phyloP scores from a whole-genome alignment of 2,329 filamentous ascomycete genomes.

The Sphaerulina musiva region DNA sequence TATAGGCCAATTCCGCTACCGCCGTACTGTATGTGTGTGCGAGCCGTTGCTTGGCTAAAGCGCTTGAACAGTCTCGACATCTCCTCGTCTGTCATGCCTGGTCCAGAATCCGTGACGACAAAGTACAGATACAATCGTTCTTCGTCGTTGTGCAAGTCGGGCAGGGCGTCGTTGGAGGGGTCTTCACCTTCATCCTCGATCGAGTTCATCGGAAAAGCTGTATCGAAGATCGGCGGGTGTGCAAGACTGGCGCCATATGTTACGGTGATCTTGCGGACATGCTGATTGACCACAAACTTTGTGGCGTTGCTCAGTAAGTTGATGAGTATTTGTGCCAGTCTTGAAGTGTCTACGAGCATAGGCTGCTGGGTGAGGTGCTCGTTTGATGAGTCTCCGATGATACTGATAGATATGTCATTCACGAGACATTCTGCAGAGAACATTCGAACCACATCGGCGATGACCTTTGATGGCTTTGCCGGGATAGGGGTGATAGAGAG shows the following conservation, averaged over 20 bases:
- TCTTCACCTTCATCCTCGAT: neutral
- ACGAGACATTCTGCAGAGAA: slow-evolving; percentile 36
- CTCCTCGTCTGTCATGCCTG: slow-evolving; percentile 36
- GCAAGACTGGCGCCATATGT: slow-evolving; percentile 9
- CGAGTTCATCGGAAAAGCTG: neutral
- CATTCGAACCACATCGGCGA: slow-evolving; percentile 35
- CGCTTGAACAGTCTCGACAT: slow-evolving; percentile 54
- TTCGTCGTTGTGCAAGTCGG: slow-evolving; percentile 21
- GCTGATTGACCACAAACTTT: slow-evolving; percentile 18
- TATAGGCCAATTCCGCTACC: slow-evolving; percentile 65
- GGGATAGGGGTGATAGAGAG: slow-evolving; percentile 35
- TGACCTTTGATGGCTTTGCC: slow-evolving; percentile 31
- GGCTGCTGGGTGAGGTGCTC: neutral
- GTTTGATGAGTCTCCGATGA: slow-evolving; percentile 7
- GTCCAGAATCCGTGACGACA: slow-evolving; percentile 36
- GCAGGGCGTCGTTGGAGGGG: neutral
- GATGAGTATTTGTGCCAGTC: slow-evolving; percentile 24
- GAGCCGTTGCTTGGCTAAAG: slow-evolving; percentile 61
- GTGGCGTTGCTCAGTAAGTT: slow-evolving; percentile 27
- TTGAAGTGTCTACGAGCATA: slow-evolving; percentile 15
- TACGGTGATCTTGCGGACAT: slow-evolving; percentile 7
- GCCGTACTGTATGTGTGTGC: slow-evolving; percentile 63
- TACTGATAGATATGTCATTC: slow-evolving; percentile 28
- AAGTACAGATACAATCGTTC: slow-evolving; percentile 28
- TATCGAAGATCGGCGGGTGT: neutral